A percentile compares a stretch with the other conserved stretches of the same genome.
Evolutionary conservation across 352 stramenopile species (phyloP).

Genomic region (Globisporangium paroecandrum): DNA sequence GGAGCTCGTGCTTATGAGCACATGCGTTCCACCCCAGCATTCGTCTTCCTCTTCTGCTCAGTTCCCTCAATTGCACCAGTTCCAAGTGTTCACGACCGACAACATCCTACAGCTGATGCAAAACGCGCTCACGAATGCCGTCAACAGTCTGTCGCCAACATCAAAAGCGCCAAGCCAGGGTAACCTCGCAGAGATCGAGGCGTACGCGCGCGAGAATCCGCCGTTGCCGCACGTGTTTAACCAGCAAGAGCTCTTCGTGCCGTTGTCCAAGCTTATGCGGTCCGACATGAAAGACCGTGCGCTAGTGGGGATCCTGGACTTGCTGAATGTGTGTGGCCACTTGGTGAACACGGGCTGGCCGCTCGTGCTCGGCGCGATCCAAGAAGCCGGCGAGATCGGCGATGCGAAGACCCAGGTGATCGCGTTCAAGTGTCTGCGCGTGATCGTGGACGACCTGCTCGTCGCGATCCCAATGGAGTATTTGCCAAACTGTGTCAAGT

Average conservation of each 20-base stretch:
- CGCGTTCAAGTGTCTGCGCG: slow-evolving; percentile 94
- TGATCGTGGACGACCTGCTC: slow-evolving; percentile 97
- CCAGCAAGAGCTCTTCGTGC: slow-evolving; percentile 66
- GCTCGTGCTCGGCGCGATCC: slow-evolving; percentile 58
- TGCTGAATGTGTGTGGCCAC: slow-evolving; percentile 76
- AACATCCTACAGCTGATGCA: slow-evolving; percentile 81
- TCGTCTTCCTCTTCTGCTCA: slow-evolving; percentile 32
- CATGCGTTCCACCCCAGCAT: slow-evolving; percentile 36
- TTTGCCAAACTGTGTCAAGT: slow-evolving; percentile 82
- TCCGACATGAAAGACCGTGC: slow-evolving; percentile 78
- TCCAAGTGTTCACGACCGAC: slow-evolving; percentile 77
- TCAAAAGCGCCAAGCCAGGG: slow-evolving; percentile 38
- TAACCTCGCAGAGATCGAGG: slow-evolving; percentile 46
- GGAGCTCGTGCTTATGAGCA: slow-evolving; percentile 70
- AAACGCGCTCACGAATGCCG: slow-evolving; percentile 52
- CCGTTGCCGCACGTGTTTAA: slow-evolving; percentile 52
- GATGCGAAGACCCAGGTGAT: slow-evolving; percentile 78
- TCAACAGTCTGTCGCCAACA: slow-evolving; percentile 58
- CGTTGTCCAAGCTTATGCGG: slow-evolving; percentile 51
- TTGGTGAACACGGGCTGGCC: slow-evolving; percentile 71
- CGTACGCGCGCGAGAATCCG: slow-evolving; percentile 28
- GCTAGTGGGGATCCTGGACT: slow-evolving; percentile 64
- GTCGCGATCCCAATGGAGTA: slow-evolving; percentile 78
- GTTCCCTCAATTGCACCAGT: slow-evolving; percentile 60
- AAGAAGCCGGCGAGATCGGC: slow-evolving; percentile 59